Base-by-base conservation (phyloP, 495 filamentous ascomycete species). In the Chlorociboria aeruginascens region DNA sequence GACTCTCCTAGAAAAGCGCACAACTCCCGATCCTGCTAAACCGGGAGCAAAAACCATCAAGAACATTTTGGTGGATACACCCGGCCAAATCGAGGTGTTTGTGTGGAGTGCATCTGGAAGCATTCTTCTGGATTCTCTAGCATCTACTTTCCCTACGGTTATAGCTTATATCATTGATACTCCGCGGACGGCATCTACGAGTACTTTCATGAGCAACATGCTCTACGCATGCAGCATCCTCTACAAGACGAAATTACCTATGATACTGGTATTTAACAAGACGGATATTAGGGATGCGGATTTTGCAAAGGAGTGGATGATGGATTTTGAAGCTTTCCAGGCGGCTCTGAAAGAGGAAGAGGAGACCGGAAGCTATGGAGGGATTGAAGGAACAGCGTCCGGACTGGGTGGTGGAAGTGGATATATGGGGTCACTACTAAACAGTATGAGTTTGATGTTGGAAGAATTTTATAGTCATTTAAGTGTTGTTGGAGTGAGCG, bases 191-290 rank as follows among this genome's bases (percentile, higher is more conserved):
- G 82, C 82, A 42, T 90, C 87, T 37, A 97, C 92, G 7, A 85
- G 80, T 50, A 97, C 93, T 0, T 98, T 98, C 65, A 97, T 98
- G 93, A 87, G 82, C 63, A 98, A 98, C 69, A 98, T 98, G 92
- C 80, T 98, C 17, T 97, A 98, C 63, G 92, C 92, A 2, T 96
- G 92, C 74, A 87, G 81, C 59, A 98, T 98, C 50, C 74, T 98
- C 1, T 98, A 98, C 75, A 97, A 97, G 69, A 97, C 89, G 7
- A 93, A 92, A 60, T 72, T 98, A 7, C 92, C 92, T 3, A 97
- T 98, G 90, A 92, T 98, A 17, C 64, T 98, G 12, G 92, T 97
- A 3, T 96, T 97, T 70, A 98, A 98, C 68, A 98, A 98, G 70
- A 94, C 89, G 0, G 92, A 98, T 61, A 85, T 92, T 6, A 82